phyloP scores from a whole-genome alignment of 495 filamentous ascomycete genomes.

The Daldinia bambusicola region DNA sequence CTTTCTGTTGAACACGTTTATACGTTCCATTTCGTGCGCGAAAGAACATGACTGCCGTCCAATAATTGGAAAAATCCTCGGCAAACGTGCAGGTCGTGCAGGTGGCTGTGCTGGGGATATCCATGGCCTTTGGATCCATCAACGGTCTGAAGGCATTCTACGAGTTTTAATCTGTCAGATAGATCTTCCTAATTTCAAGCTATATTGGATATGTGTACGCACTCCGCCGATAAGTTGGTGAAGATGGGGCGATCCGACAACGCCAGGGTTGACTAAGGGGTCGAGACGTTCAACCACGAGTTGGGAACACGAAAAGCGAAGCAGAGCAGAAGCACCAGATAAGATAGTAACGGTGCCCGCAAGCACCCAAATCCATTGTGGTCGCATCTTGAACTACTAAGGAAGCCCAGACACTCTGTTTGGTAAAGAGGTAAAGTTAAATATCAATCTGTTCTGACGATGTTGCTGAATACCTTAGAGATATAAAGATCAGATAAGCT shows the following conservation, averaged over 20 bases:
- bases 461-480: constrained; percentile 1
- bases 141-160: constrained; percentile 51
- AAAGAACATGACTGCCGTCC: constrained; percentile 51
- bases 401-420: not conserved
- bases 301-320: constrained; percentile 51
- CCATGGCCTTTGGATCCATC: constrained; percentile 46
- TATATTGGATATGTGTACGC: constrained; percentile 11
- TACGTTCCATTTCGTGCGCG: constrained; percentile 50
- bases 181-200: not conserved
- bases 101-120: constrained; percentile 44
- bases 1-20: constrained; percentile 48
- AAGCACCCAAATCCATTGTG: constrained; percentile 2
- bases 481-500: not conserved
- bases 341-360: constrained; percentile 3
- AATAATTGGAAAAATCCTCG: constrained; percentile 56
- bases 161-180: not conserved
- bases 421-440: not conserved
- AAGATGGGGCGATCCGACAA: constrained; percentile 48
- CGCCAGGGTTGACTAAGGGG: constrained; percentile 49
- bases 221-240: constrained; percentile 53
- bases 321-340: constrained; percentile 25
- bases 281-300: constrained; percentile 50
- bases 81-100: constrained; percentile 50
- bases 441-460: constrained; percentile 1
- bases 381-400: constrained; percentile 24